Conservation (phyloP, 305 asterid genomes). For the Petunia hybrid region DNA sequence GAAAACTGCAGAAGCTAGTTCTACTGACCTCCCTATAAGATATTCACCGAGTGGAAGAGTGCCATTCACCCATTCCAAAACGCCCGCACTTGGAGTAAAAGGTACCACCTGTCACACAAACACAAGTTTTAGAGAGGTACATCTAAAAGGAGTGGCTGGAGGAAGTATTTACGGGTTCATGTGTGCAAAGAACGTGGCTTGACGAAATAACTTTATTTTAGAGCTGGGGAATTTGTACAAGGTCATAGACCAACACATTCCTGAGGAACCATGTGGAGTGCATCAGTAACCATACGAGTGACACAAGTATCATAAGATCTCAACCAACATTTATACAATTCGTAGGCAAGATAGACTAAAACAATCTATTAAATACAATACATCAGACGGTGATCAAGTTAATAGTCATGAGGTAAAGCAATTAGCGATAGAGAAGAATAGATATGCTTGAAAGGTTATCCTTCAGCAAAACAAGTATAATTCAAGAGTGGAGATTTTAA, state of each 20-base stretch:
- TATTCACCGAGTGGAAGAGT: slow-evolving; percentile 96
- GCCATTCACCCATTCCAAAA: slow-evolving; percentile 99
- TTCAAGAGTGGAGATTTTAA: slow-evolving; percentile 1
- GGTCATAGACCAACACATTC: slow-evolving; percentile 23
- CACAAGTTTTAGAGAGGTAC: neutral
- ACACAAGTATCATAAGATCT: slow-evolving; percentile 22
- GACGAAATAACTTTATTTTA: neutral
- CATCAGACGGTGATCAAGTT: slow-evolving; percentile 9
- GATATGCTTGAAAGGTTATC: neutral
- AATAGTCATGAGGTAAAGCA: neutral
- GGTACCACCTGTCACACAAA: slow-evolving; percentile 82
- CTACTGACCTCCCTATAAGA: slow-evolving; percentile 85
- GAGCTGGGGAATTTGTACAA: neutral
- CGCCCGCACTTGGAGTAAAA: slow-evolving; percentile 99
- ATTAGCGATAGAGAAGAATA: neutral
- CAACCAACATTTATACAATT: neutral
- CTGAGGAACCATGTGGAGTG: neutral
- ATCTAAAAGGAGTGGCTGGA: slow-evolving; percentile 28
- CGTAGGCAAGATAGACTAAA: slow-evolving; percentile 1
- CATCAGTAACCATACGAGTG: neutral
- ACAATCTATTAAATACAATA: slow-evolving; percentile 11
- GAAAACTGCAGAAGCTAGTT: slow-evolving; percentile 36
- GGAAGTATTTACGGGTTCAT: slow-evolving; percentile 32
- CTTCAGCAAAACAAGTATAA: slow-evolving; percentile 21
- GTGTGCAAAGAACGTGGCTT: slow-evolving; percentile 29